A percentile compares a stretch with the other conserved stretches of the same genome.
These are phyloP conservation scores for Nepenthes mirabilis DNA, from an alignment of 148 eudicot species.

Conservation along the genomic window DNA sequence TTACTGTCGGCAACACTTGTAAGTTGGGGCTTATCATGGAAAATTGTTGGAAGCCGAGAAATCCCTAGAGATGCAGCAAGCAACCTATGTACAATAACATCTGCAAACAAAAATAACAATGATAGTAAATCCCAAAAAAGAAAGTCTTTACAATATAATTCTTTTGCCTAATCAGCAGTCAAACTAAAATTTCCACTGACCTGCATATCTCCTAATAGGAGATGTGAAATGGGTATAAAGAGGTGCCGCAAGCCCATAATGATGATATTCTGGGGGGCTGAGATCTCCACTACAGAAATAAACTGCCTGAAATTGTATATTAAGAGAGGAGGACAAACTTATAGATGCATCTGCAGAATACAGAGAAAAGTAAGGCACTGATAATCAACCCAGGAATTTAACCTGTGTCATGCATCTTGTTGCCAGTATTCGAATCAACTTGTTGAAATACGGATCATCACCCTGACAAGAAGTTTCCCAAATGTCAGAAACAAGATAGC, in stretches of 20 bases:
- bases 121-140: not conserved
- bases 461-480: slow-evolving; percentile 32
- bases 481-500: not conserved
- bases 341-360: not conserved
- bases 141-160: too few species aligned
- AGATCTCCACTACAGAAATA: slow-evolving; percentile 98
- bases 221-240: slow-evolving; percentile 95
- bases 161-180: not conserved
- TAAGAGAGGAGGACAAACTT: not conserved
- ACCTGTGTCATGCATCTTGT: slow-evolving; percentile 99
- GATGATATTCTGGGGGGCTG: slow-evolving; percentile 77
- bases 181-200: slow-evolving; percentile 14
- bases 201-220: slow-evolving; percentile 96
- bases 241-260: slow-evolving; percentile 90
- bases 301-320: slow-evolving; percentile 47
- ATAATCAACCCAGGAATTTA: slow-evolving; percentile 5
- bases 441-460: slow-evolving; percentile 89
- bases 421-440: slow-evolving; percentile 89
- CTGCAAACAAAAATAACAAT: slow-evolving; percentile 27
- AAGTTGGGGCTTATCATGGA: slow-evolving; percentile 78
- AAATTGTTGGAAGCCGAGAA: slow-evolving; percentile 64
- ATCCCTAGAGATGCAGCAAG: slow-evolving; percentile 92
- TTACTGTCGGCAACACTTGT: slow-evolving; percentile 85
- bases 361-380: slow-evolving; percentile 1
- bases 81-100: slow-evolving; percentile 90